A percentile compares a stretch with the other conserved stretches of the same genome.
Conservation (phyloP, 2,329 filamentous ascomycete genomes). For the Aspergillus texensis region DNA sequence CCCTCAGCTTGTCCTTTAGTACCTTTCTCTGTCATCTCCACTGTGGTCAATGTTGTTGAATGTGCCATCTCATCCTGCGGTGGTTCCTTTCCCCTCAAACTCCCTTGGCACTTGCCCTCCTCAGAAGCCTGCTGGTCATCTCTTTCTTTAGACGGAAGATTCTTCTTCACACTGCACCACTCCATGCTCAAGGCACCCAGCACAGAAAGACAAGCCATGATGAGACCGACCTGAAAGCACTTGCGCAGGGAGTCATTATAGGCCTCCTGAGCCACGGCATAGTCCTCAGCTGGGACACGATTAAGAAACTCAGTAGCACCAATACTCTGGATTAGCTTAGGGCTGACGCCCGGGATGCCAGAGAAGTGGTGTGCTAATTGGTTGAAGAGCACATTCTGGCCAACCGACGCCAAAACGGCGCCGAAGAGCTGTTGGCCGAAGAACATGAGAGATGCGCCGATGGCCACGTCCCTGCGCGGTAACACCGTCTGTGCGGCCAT, state of each 20-base stretch:
- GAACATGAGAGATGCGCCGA: conserved; percentile 38
- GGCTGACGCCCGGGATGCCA: not conserved
- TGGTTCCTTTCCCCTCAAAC: not conserved
- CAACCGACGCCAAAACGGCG: conserved; percentile 53
- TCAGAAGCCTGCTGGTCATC: not conserved
- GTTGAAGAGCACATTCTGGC: conserved; percentile 14
- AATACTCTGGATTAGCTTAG: not conserved
- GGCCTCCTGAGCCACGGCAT: not conserved
- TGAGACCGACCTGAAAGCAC: not conserved
- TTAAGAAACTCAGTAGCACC: not conserved
- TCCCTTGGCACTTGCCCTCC: not conserved
- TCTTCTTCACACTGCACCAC: not conserved
- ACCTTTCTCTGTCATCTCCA: not conserved
- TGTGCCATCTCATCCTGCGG: not conserved
- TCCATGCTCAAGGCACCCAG: not conserved
- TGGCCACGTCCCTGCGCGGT: conserved; percentile 32
- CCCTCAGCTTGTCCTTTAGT: not conserved
- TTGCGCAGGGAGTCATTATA: not conserved
- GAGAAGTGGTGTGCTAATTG: not conserved
- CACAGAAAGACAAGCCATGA: not conserved
- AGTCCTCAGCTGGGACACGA: not conserved
- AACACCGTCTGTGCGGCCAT: conserved; percentile 40
- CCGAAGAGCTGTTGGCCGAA: conserved; percentile 40
- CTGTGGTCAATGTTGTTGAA: not conserved
- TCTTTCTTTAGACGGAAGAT: not conserved